Conservation (phyloP, 805 yeast genomes). For the Lachancea quebecensis region DNA sequence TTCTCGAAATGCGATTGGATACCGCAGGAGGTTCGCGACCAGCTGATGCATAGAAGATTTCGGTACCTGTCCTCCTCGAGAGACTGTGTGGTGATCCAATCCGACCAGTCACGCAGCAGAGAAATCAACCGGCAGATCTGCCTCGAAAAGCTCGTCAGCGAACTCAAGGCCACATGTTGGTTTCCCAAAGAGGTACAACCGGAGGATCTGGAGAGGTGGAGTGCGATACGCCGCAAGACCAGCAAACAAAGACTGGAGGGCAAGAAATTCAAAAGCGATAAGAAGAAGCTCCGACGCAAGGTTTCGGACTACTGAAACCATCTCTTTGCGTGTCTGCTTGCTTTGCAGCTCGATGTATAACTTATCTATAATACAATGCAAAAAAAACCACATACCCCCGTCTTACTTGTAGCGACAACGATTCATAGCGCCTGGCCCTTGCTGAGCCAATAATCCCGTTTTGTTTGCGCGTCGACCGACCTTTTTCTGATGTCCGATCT, state of each 20-base stretch:
- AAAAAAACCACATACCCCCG: not conserved
- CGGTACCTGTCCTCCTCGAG: constrained; percentile 47
- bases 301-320: not conserved
- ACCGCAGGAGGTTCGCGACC: constrained; percentile 44
- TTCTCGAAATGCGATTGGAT: constrained; percentile 53
- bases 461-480: constrained; percentile 29
- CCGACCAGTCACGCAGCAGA: constrained; percentile 54
- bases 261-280: constrained; percentile 35
- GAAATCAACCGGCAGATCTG: constrained; percentile 53
- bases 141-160: constrained; percentile 48
- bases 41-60: constrained; percentile 35
- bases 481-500: constrained; percentile 14
- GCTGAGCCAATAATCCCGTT: constrained; percentile 31
- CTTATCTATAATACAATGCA: not conserved
- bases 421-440: constrained; percentile 24
- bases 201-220: constrained; percentile 42
- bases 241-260: constrained; percentile 32
- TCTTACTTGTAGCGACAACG: not conserved
- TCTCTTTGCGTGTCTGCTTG: too few species aligned
- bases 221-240: constrained; percentile 27
- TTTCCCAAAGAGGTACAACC: constrained; percentile 46
- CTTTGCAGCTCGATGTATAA: not conserved
- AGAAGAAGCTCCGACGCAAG: constrained; percentile 32
- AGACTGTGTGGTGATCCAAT: constrained; percentile 52
- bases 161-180: constrained; percentile 40